Conservation (phyloP, 306 rosid genomes). For the Cyamopsis tetragonoloba region DNA sequence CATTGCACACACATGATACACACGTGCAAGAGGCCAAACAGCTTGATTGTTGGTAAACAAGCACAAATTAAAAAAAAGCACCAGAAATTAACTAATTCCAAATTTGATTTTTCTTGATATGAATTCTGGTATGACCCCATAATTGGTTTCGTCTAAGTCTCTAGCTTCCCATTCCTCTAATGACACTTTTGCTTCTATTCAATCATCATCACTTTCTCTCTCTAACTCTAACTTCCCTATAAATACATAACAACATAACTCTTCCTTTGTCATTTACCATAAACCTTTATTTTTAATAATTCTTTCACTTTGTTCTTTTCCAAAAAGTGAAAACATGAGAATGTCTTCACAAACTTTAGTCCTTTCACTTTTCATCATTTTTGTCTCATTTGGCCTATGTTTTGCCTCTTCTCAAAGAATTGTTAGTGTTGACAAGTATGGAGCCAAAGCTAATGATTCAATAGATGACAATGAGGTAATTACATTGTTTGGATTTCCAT, state of each 20-base stretch:
- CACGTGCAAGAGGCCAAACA: neutral
- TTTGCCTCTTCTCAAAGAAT: slow-evolving; percentile 18
- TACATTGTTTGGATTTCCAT: too few relatives aligned
- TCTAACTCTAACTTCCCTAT: slow-evolving; percentile 20
- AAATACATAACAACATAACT: slow-evolving; percentile 30
- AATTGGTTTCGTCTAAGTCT: slow-evolving; percentile 28
- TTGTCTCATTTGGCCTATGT: slow-evolving; percentile 32
- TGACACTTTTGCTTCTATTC: slow-evolving; percentile 20
- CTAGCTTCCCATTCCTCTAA: neutral
- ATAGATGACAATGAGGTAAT: slow-evolving; percentile 55
- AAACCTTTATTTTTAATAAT: neutral
- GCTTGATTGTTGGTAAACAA: slow-evolving; percentile 42
- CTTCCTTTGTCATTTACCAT: slow-evolving; percentile 29
- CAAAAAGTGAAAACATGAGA: slow-evolving; percentile 17
- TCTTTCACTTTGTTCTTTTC: neutral
- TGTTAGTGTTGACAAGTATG: slow-evolving; percentile 54
- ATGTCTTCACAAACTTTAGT: slow-evolving; percentile 31
- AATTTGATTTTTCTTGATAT: neutral
- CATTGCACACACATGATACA: too few relatives aligned
- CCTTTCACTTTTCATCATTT: slow-evolving; percentile 21
- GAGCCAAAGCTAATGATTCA: slow-evolving; percentile 50
- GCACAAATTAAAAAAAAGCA: slow-evolving; percentile 40
- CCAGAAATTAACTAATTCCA: slow-evolving; percentile 16
- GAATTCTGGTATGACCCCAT: slow-evolving; percentile 34
- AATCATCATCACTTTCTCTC: slow-evolving; percentile 16